Percentiles rank a stretch among this genome's conserved stretches.
These are phyloP conservation scores for Penicillium diatomitis DNA, from an alignment of 495 filamentous ascomycete species.

Conservation along the genomic window DNA sequence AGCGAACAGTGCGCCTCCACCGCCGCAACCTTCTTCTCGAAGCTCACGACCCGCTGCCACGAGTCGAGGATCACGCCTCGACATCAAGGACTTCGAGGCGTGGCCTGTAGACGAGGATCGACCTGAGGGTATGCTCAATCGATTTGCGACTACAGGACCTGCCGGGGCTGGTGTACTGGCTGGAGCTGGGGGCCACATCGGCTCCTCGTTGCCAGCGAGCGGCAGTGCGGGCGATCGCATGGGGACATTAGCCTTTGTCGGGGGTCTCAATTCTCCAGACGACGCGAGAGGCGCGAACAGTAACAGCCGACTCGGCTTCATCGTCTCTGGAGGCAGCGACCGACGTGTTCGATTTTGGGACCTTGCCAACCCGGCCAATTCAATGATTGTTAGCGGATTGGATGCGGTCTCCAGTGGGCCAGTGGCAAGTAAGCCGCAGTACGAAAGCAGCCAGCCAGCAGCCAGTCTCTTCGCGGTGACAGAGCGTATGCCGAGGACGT, in stretches of 20 bases:
- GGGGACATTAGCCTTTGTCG: conserved; percentile 43
- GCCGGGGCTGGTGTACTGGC: conserved; percentile 28
- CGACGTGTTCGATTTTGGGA: conserved; percentile 95
- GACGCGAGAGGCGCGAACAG: conserved; percentile 28
- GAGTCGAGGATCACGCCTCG: conserved; percentile 37
- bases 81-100: conserved; percentile 63
- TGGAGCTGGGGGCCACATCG: conserved; percentile 18
- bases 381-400: conserved; percentile 69
- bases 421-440: conserved; percentile 49
- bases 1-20: neutral
- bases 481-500: conserved; percentile 52
- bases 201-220: conserved; percentile 22
- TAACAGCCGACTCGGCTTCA: conserved; percentile 48
- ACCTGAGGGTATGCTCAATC: conserved; percentile 78
- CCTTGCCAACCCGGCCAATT: conserved; percentile 59
- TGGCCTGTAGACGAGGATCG: conserved; percentile 88
- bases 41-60: conserved; percentile 31
- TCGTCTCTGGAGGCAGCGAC: conserved; percentile 80
- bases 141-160: conserved; percentile 59
- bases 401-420: conserved; percentile 52
- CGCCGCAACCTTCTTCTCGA: neutral
- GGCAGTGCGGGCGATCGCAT: conserved; percentile 43
- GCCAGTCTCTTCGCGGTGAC: conserved; percentile 60
- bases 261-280: conserved; percentile 41
- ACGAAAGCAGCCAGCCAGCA: conserved; percentile 59